Base-by-base conservation (phyloP, 192 early-diverging fungal species). In the Coemansia sp. region DNA sequence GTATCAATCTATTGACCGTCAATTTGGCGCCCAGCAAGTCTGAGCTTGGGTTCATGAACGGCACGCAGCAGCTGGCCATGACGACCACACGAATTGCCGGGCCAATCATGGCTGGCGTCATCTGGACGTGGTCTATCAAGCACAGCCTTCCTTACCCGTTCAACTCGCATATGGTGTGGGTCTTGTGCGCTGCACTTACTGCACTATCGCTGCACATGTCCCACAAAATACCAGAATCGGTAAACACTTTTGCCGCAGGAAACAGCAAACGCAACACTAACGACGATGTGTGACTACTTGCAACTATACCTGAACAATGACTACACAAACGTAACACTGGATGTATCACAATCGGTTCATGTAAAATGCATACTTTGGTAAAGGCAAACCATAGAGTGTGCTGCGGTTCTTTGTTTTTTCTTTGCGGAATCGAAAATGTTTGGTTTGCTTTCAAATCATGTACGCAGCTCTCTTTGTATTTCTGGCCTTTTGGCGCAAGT, bases 131-230 rank as follows among this genome's bases (percentile, higher is more conserved):
- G 72, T 75, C 72, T 0, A 65, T 71, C 27, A 80, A 75, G 38
- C 72, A 75, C 29, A 25, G 25, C 11, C 49, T 51, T n/a, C 62
- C 65, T 9, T 80, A 68, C 24, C 72, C 78, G 11, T 58, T 80
- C 52, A 65, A 80, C 56, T 52, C 61, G 48, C 78, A 80, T 35
- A 45, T 80, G 17, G 65, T 72, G 5, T 80, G 78, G 78, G 65
- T 62, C 5, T 23, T 79, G 0, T 60, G 65, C 19, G 67, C 72
- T 2, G 21, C 17, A 11, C 39, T 79, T 19, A 53, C 59, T 0
- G 12, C 23, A 3, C 2, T 59, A 15, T 62, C 77, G 1, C 32
- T 56, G 14, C 39, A 57, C 4, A 10, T 67, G 53, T 61, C 72
- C 4, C 23, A 15, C 7, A 53, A 37, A 8, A 59, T 79, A 10